Percentiles rank a stretch among this genome's conserved stretches.
phyloP scores from a whole-genome alignment of 2,329 filamentous ascomycete species.

The Microascus cirrosus region DNA sequence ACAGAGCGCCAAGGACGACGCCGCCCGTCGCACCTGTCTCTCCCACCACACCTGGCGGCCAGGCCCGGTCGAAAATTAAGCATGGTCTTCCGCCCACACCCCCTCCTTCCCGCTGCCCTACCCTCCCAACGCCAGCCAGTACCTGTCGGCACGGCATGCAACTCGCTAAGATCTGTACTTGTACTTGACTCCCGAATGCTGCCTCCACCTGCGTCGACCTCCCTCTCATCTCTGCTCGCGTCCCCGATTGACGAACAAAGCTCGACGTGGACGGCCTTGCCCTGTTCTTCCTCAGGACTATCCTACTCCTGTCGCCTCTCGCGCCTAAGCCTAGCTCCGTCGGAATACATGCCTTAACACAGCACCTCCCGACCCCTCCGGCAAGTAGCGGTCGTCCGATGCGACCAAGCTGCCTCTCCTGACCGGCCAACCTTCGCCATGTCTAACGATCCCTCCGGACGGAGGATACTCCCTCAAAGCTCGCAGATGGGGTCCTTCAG shows the following conservation, averaged over 20 bases:
- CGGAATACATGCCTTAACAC: not conserved
- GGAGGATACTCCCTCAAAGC: slow-evolving; percentile 55
- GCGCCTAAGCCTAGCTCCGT: not conserved
- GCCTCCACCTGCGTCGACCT: not conserved
- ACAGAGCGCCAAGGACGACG: not conserved
- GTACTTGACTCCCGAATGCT: not conserved
- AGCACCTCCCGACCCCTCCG: not conserved
- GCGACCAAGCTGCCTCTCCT: not conserved
- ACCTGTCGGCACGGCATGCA: not conserved
- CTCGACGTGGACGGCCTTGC: not conserved
- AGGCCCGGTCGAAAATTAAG: not conserved
- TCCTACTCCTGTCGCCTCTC: not conserved
- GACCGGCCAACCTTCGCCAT: slow-evolving; percentile 25
- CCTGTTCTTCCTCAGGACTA: not conserved
- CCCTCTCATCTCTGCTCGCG: not conserved
- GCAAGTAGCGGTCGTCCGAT: not conserved
- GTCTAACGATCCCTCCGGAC: slow-evolving; percentile 51
- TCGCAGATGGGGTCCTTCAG: slow-evolving; percentile 64
- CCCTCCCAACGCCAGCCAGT: not conserved
- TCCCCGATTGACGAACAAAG: not conserved
- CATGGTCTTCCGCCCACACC: not conserved
- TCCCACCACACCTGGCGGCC: not conserved
- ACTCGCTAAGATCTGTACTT: not conserved
- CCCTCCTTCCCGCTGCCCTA: not conserved
- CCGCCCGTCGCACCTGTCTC: not conserved